phyloP scores from a whole-genome alignment of 495 filamentous ascomycete species.

The Penicillium maclennaniae region DNA sequence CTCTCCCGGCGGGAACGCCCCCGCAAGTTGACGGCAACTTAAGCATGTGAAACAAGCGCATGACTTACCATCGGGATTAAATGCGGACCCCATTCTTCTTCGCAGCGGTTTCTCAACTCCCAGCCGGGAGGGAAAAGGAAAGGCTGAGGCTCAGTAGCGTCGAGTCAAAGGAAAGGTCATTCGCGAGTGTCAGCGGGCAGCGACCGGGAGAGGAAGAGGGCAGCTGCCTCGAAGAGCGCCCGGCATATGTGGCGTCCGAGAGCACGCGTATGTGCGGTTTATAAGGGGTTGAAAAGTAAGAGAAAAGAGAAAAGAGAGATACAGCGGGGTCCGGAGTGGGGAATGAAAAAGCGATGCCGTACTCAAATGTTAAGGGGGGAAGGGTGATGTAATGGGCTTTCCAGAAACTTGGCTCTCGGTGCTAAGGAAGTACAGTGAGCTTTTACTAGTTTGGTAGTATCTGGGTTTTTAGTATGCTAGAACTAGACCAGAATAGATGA shows the following conservation, averaged over 20 bases:
- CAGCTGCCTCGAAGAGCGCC: slow-evolving; percentile 40
- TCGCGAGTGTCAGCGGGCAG: slow-evolving; percentile 26
- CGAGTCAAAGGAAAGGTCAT: slow-evolving; percentile 22
- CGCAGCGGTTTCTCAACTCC: slow-evolving; percentile 2
- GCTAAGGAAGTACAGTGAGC: not conserved
- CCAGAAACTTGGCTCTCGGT: not conserved
- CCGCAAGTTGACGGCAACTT: not conserved
- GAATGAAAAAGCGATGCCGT: slow-evolving; percentile 31
- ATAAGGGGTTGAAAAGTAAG: slow-evolving; percentile 4
- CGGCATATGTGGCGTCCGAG: slow-evolving; percentile 31
- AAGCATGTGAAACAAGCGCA: slow-evolving; percentile 23
- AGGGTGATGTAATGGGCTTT: slow-evolving; percentile 23
- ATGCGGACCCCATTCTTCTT: slow-evolving; percentile 39
- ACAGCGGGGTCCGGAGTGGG: slow-evolving; percentile 28
- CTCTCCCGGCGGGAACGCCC: not conserved
- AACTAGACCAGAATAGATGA: not conserved
- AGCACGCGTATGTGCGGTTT: slow-evolving; percentile 26
- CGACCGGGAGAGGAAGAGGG: slow-evolving; percentile 23
- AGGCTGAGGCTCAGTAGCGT: slow-evolving; percentile 28
- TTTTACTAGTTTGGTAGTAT: no score
- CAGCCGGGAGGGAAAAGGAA: slow-evolving; percentile 2
- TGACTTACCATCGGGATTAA: slow-evolving; percentile 43
- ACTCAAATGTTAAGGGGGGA: slow-evolving; percentile 3
- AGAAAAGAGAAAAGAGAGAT: slow-evolving; percentile 9
- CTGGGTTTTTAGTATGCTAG: no score